Base-by-base conservation (phyloP, 768 basidiomycete species). In the Rhizopogon sp. region DNA sequence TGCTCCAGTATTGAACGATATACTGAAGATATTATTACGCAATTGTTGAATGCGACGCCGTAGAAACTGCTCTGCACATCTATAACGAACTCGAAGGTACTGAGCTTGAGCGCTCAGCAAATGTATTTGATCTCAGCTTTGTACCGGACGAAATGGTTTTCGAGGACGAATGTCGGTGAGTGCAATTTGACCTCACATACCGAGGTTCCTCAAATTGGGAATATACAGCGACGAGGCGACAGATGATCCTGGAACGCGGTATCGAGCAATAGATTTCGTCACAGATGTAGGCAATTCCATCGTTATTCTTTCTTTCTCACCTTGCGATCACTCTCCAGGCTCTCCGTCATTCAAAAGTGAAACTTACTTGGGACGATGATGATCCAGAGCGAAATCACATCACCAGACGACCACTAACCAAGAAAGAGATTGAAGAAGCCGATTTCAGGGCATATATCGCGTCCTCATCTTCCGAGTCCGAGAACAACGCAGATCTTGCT, bases 311-410 rank as follows among this genome's bases (percentile, higher is more conserved):
- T 10, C 16, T 28, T 14, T 11, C 11, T 29, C 9, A 46, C 17
- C 33, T 11, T 29, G 47, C n/a, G 16, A 42, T 35, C 46, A 44
- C 25, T 56, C 13, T 37, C 39, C 59, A 98, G 94, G 96, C 96
- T 9, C 82, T 99, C 5, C 88, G 96, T 5, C 95, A 98, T 68
- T 99, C 97, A 13, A 97, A 93, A 76, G 96, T 98, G 56, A 97
- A 92, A 65, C 80, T 98, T 33, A 97, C 95, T 5, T 99, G 97
- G 97, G 97, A 99, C 60, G 91, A 94, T 53, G 97, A 98, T 69
- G 95, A 98, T 61, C 87, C 90, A 0, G 89, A 94, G 64, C 87
- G 96, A 40, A 80, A 78, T 54, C 84, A 83, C 43, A 62, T 94
- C 47, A 92, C 94, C 1, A 84, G 93, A 44, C 87, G 93, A 20